Percentiles rank a stretch among this genome's conserved stretches.
phyloP scores from a whole-genome alignment of 2,329 filamentous ascomycete species.

The Cadophora luteo-olivacea region DNA sequence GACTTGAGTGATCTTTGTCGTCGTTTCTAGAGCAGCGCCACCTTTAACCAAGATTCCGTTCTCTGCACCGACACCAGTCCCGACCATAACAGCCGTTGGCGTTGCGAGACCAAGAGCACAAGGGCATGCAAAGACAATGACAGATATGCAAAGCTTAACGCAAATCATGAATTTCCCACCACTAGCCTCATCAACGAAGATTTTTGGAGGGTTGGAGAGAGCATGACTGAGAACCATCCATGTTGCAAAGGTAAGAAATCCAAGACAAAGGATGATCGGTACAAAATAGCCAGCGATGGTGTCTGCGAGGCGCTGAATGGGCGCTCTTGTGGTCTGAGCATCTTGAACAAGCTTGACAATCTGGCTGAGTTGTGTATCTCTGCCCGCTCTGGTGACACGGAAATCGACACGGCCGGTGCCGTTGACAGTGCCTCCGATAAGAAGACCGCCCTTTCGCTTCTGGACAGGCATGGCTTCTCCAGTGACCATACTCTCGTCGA shows the following conservation, averaged over 20 bases:
- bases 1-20: constrained; percentile 87
- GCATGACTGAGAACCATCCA: constrained; percentile 97
- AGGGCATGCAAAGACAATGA: constrained; percentile 97
- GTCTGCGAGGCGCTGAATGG: constrained; percentile 93
- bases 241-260: constrained; percentile 80
- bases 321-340: constrained; percentile 91
- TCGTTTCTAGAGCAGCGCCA: constrained; percentile 87
- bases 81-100: constrained; percentile 98
- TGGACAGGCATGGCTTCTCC: constrained; percentile 95
- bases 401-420: constrained; percentile 91
- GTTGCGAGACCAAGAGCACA: constrained; percentile 96
- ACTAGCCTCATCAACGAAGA: constrained; percentile 80
- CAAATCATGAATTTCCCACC: constrained; percentile 97
- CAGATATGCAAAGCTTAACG: constrained; percentile 95
- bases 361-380: constrained; percentile 95
- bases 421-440: constrained; percentile 97
- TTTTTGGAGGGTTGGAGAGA: constrained; percentile 81
- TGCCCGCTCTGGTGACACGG: constrained; percentile 87
- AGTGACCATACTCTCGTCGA: constrained; percentile 98
- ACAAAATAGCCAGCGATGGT: constrained; percentile 93
- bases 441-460: constrained; percentile 78
- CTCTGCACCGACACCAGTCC: constrained; percentile 94
- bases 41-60: constrained; percentile 98
- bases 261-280: constrained; percentile 84
- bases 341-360: constrained; percentile 99